These are phyloP conservation scores for Ganoderma multipileum DNA, from an alignment of 1,284 basidiomycete genomes.

Conservation along the genomic window DNA sequence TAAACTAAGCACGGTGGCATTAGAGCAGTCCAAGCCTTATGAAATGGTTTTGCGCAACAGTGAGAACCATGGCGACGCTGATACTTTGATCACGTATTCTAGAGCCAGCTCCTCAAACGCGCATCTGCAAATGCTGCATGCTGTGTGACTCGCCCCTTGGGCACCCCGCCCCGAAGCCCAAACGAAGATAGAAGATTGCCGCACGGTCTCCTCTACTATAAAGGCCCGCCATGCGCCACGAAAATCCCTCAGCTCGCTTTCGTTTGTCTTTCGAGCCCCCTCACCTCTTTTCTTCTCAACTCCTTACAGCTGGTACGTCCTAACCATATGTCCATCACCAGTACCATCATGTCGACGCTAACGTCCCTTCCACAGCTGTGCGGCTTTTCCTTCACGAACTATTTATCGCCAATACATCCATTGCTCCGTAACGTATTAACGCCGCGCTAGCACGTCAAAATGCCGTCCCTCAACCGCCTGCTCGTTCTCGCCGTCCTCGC, in stretches of 20 bases:
- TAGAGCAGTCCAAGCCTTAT: background rate
- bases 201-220: background rate
- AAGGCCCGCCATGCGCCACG: background rate
- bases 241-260: background rate
- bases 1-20: too few species aligned
- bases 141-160: background rate
- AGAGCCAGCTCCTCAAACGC: background rate
- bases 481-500: background rate
- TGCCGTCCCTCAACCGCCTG: constrained; percentile 4
- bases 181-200: background rate
- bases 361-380: background rate
- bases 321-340: background rate
- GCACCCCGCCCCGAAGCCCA: background rate
- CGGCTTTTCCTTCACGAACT: constrained; percentile 5
- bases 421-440: background rate
- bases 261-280: background rate
- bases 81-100: background rate
- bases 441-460: background rate
- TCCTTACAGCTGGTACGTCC: constrained; percentile 2
- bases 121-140: background rate
- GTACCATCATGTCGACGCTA: background rate
- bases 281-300: background rate
- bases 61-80: background rate
- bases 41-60: background rate
- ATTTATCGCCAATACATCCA: background rate